These are phyloP conservation scores for Phytophthora multivora DNA, from an alignment of 352 stramenopile species.

Conservation along the genomic window DNA sequence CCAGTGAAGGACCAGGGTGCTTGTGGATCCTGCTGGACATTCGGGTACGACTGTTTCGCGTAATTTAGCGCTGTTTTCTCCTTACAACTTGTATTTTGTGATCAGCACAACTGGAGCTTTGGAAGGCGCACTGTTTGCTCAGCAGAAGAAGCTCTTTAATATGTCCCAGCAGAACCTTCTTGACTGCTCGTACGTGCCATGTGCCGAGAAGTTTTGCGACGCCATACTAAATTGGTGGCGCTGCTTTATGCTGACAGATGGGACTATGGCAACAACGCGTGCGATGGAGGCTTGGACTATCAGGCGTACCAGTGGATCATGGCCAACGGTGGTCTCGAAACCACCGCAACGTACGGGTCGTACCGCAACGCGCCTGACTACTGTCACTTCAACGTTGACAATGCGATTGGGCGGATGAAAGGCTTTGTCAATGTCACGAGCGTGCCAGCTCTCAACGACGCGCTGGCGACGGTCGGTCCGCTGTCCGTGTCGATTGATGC, in stretches of 20 bases:
- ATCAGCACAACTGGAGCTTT: constrained; percentile 79
- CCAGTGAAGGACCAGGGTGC: constrained; percentile 92
- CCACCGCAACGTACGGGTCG: constrained; percentile 81
- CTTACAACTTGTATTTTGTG: constrained; percentile 11
- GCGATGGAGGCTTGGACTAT: constrained; percentile 90
- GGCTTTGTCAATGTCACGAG: constrained; percentile 86
- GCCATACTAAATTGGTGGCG: background rate
- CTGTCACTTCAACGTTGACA: constrained; percentile 86
- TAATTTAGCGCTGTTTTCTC: background rate
- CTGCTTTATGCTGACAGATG: constrained; percentile 49
- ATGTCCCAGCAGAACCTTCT: constrained; percentile 91
- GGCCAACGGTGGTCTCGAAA: constrained; percentile 75
- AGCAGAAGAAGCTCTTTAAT: constrained; percentile 78
- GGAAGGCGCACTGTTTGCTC: constrained; percentile 75
- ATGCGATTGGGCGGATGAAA: constrained; percentile 73
- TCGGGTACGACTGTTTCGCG: constrained; percentile 47
- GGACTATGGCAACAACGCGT: constrained; percentile 91
- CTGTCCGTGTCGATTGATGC: constrained; percentile 91
- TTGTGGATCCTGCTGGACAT: constrained; percentile 94
- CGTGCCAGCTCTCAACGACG: constrained; percentile 79
- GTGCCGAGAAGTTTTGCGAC: background rate
- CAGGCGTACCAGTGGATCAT: constrained; percentile 91
- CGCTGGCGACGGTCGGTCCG: constrained; percentile 77
- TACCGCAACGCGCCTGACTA: constrained; percentile 90
- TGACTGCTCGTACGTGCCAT: constrained; percentile 83